A percentile compares a stretch with the other conserved stretches of the same genome.
Conservation (phyloP, 1,284 basidiomycete genomes). For the Malassezia vespertilionis region DNA sequence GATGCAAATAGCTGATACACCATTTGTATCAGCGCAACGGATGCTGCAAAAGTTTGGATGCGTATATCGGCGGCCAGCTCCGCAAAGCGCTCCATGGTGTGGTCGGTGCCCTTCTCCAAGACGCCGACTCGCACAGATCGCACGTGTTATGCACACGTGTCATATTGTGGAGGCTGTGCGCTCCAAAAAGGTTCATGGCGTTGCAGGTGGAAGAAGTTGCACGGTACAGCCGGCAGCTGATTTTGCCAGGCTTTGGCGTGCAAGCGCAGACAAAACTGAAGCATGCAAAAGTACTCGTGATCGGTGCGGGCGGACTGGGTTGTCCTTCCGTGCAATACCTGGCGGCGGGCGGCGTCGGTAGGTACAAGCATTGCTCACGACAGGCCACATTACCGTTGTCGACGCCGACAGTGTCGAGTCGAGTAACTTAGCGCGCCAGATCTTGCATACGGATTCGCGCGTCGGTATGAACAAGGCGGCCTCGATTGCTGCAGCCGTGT, state of each 20-base stretch:
- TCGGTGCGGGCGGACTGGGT: conserved; percentile 90
- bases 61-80: too few relatives aligned
- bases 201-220: conserved; percentile 59
- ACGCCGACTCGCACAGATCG: background rate
- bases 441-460: conserved; percentile 69
- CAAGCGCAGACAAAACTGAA: conserved; percentile 65
- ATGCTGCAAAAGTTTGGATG: conserved; percentile 18
- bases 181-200: background rate
- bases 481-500: conserved; percentile 57
- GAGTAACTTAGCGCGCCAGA: conserved; percentile 87
- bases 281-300: conserved; percentile 65
- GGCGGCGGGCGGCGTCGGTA: conserved; percentile 79
- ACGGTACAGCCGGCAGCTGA: conserved; percentile 95
- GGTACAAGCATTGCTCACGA: conserved; percentile 23
- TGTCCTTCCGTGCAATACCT: conserved; percentile 92
- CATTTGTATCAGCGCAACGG: conserved; percentile 31
- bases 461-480: conserved; percentile 74
- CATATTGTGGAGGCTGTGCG: background rate
- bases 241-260: conserved; percentile 77
- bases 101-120: too few relatives aligned
- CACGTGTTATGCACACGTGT: background rate
- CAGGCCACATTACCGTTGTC: conserved; percentile 71
- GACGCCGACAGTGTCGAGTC: conserved; percentile 83
- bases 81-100: too few relatives aligned
- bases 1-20: conserved; percentile 33